A percentile compares a stretch with the other conserved stretches of the same genome.
Conservation (phyloP, 306 rosid species). For the Pterocarpus santalinus region DNA sequence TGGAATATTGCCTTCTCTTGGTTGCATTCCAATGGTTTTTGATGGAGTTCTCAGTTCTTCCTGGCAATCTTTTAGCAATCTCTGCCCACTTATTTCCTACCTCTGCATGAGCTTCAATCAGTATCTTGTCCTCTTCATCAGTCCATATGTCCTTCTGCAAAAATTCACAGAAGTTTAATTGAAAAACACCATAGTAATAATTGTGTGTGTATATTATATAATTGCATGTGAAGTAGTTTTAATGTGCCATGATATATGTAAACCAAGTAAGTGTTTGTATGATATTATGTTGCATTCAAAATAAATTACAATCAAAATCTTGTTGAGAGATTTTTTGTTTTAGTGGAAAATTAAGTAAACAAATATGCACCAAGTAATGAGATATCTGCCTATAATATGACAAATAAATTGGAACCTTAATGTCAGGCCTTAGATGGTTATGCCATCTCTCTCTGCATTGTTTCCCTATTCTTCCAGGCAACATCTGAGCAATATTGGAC, state of each 20-base stretch:
- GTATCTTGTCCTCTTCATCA: constrained; percentile 78
- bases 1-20: constrained; percentile 86
- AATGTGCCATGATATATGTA: too few relatives aligned
- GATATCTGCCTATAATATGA: not conserved
- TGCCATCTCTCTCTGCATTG: constrained; percentile 98
- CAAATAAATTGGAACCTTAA: constrained; percentile 64
- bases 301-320: too few relatives aligned
- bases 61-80: constrained; percentile 84
- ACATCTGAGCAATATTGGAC: constrained; percentile 84
- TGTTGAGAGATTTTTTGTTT: too few relatives aligned
- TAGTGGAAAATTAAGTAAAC: too few relatives aligned
- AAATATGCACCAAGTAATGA: not conserved
- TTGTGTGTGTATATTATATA: not conserved
- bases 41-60: constrained; percentile 94
- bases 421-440: constrained; percentile 90
- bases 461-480: constrained; percentile 93
- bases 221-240: not conserved
- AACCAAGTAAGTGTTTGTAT: too few relatives aligned
- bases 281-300: too few relatives aligned
- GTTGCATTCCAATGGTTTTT: constrained; percentile 99
- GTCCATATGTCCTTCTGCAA: constrained; percentile 88
- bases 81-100: constrained; percentile 98
- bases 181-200: not conserved
- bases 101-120: constrained; percentile 75
- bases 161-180: not conserved